These are phyloP conservation scores for Colletotrichum sojae DNA, from an alignment of 2,329 filamentous ascomycete genomes.

Conservation along the genomic window DNA sequence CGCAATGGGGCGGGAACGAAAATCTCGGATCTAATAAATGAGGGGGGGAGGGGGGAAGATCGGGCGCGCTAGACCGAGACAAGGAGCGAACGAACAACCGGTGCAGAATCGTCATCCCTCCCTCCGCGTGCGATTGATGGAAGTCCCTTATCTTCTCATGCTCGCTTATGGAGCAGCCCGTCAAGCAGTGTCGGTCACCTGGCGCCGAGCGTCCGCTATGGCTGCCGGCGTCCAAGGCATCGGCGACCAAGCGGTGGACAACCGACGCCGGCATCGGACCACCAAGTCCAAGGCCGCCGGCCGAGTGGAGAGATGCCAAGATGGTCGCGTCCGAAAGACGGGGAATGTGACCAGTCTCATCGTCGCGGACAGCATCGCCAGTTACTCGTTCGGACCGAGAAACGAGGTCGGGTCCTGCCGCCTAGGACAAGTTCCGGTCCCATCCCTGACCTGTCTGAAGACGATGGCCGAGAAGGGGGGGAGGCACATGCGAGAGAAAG, in stretches of 20 bases:
- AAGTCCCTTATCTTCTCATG: slow-evolving; percentile 12
- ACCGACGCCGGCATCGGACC: slow-evolving; percentile 28
- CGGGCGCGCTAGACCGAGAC: slow-evolving; percentile 26
- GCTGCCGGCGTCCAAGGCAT: too few relatives aligned
- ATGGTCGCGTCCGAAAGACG: not conserved
- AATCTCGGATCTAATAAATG: not conserved
- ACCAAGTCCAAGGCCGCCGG: too few relatives aligned
- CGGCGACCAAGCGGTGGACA: not conserved
- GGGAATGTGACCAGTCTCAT: not conserved
- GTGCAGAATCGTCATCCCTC: slow-evolving; percentile 32
- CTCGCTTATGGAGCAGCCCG: too few relatives aligned
- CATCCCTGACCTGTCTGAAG: slow-evolving; percentile 23
- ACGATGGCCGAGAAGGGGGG: slow-evolving; percentile 8
- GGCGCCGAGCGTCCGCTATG: too few relatives aligned
- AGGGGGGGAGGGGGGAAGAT: not conserved
- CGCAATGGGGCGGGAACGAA: slow-evolving; percentile 22
- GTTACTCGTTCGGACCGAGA: not conserved
- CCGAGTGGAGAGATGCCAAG: not conserved
- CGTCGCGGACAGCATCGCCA: not conserved
- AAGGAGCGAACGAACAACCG: slow-evolving; percentile 28
- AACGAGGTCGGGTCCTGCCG: slow-evolving; percentile 18
- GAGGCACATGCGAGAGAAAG: not conserved
- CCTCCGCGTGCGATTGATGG: not conserved
- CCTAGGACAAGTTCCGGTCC: slow-evolving; percentile 15
- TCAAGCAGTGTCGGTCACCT: too few relatives aligned